phyloP scores from a whole-genome alignment of 768 basidiomycete genomes.

The Suillus lakei region DNA sequence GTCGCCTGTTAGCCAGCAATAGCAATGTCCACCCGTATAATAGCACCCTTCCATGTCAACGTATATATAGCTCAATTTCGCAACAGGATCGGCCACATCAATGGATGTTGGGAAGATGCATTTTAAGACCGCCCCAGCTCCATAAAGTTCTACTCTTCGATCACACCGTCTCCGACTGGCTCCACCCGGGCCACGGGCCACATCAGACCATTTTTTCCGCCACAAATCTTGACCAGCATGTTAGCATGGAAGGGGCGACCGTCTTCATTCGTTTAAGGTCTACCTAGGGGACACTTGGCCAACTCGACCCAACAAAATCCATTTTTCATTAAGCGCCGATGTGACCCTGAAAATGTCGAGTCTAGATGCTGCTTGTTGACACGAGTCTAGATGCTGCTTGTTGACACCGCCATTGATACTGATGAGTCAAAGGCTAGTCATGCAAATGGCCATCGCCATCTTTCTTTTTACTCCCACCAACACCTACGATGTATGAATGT shows the following conservation, averaged over 20 bases:
- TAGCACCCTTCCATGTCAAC: background rate
- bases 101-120: background rate
- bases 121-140: background rate
- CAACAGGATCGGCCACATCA: background rate
- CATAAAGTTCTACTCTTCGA: too few species aligned
- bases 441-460: background rate
- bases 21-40: background rate
- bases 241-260: background rate
- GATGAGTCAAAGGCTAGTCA: background rate
- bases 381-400: background rate
- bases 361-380: background rate
- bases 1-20: background rate
- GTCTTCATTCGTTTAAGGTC: background rate
- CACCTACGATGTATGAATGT: conserved; percentile 16
- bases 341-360: too few species aligned
- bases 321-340: background rate
- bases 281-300: background rate
- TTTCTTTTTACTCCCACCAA: background rate
- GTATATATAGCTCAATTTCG: background rate
- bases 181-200: background rate
- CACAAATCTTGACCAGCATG: background rate
- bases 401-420: background rate
- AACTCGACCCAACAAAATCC: background rate
- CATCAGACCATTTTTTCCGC: background rate
- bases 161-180: background rate